These are phyloP conservation scores for Colletotrichum gloeosporioides DNA, from an alignment of 2,329 filamentous ascomycete genomes.

Conservation along the genomic window DNA sequence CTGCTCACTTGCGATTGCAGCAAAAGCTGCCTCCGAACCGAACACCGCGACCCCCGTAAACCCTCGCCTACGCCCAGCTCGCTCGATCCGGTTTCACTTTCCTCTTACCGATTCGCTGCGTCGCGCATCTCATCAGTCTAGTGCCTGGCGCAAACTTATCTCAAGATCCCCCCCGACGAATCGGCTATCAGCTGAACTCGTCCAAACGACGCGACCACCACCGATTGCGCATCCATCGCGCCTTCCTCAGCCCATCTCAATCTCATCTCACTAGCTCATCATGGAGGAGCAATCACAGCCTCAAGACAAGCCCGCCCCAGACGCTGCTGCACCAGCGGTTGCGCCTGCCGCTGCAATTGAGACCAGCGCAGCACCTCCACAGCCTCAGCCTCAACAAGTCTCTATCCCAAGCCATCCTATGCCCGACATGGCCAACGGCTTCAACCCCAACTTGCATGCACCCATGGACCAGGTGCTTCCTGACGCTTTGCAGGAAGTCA, in stretches of 20 bases:
- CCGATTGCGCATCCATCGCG: background rate
- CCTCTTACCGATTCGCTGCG: background rate
- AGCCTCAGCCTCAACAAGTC: background rate
- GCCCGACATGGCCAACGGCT: background rate
- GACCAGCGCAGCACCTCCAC: background rate
- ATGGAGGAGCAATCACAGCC: conserved; percentile 18
- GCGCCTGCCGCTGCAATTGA: background rate
- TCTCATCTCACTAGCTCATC: background rate
- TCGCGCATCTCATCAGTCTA: background rate
- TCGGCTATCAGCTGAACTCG: background rate
- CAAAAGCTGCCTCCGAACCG: background rate
- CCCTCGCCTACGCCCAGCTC: background rate
- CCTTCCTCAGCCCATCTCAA: background rate
- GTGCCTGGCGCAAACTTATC: background rate
- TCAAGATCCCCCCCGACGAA: background rate
- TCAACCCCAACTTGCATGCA: conserved; percentile 11
- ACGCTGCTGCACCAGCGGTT: background rate
- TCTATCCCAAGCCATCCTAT: conserved; percentile 10
- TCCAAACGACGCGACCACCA: background rate
- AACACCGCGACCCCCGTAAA: background rate
- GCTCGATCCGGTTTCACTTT: conserved; percentile 3
- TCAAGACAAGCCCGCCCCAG: conserved; percentile 1
- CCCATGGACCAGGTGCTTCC: conserved; percentile 23
- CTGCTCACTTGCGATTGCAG: background rate
- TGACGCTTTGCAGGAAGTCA: conserved; percentile 22